Evolutionary conservation across 176 grass and related monocot species (phyloP).

Genomic region (Carex cristatella): DNA sequence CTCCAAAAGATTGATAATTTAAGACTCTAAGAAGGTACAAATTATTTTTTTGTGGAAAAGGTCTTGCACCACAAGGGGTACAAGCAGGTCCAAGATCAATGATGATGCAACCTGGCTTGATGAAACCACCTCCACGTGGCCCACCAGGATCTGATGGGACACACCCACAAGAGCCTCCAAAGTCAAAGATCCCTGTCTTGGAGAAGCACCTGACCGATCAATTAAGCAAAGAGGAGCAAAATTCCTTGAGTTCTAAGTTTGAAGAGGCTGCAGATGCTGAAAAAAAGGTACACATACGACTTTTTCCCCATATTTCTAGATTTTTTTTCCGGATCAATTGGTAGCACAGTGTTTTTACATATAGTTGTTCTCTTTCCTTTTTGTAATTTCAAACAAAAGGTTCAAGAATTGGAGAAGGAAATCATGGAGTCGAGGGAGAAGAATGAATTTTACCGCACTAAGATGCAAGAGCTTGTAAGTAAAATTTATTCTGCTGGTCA

Average conservation of each 20-base stretch:
- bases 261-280: slow-evolving; percentile 93
- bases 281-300: slow-evolving; percentile 50
- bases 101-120: slow-evolving; percentile 45
- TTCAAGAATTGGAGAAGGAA: slow-evolving; percentile 98
- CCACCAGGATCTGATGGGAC: slow-evolving; percentile 49
- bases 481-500: neutral
- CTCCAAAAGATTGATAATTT: slow-evolving; percentile 24
- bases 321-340: slow-evolving; percentile 12
- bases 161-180: slow-evolving; percentile 43
- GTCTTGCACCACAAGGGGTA: slow-evolving; percentile 46
- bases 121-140: slow-evolving; percentile 59
- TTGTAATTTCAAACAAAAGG: slow-evolving; percentile 41
- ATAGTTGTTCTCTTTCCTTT: slow-evolving; percentile 26
- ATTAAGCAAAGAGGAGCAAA: slow-evolving; percentile 92
- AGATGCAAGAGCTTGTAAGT: slow-evolving; percentile 99
- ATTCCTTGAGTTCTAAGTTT: slow-evolving; percentile 66
- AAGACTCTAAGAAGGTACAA: neutral
- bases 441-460: slow-evolving; percentile 79
- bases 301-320: neutral
- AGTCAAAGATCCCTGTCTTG: slow-evolving; percentile 79
- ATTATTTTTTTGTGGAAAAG: slow-evolving; percentile 27
- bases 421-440: slow-evolving; percentile 95
- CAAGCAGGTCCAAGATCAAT: slow-evolving; percentile 32
- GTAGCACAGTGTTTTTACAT: slow-evolving; percentile 27
- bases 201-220: slow-evolving; percentile 84